A percentile compares a stretch with the other conserved stretches of the same genome.
These are phyloP conservation scores for Phaeoacremonium minimum DNA, from an alignment of 2,329 filamentous ascomycete genomes.

Conservation along the genomic window DNA sequence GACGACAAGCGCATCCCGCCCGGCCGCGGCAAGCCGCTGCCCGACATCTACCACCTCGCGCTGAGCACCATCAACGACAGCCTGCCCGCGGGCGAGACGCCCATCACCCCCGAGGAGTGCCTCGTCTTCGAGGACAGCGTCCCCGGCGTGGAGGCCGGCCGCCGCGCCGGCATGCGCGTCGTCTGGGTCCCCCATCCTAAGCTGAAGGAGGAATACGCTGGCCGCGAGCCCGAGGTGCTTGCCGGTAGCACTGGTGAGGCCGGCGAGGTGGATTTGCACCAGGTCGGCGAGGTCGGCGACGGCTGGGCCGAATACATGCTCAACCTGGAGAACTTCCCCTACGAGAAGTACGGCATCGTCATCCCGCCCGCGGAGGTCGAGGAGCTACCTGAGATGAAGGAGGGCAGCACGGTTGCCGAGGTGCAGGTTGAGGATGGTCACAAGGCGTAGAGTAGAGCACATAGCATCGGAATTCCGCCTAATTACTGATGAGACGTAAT, in stretches of 20 bases:
- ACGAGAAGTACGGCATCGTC: constrained; percentile 55
- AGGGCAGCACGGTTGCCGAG: constrained; percentile 16
- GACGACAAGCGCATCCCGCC: constrained; percentile 74
- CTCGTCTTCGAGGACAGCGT: constrained; percentile 96
- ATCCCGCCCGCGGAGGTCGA: constrained; percentile 39
- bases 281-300: constrained; percentile 53
- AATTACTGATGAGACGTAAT: no score
- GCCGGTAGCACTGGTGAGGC: constrained; percentile 75
- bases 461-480: no score
- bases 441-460: no score
- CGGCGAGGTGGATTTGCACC: constrained; percentile 46
- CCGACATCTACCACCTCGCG: constrained; percentile 90
- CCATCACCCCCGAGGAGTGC: constrained; percentile 79
- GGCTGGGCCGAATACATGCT: constrained; percentile 56
- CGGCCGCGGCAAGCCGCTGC: constrained; percentile 88
- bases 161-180: constrained; percentile 90
- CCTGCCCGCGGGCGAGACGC: constrained; percentile 55
- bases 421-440: constrained; percentile 10
- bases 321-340: constrained; percentile 51
- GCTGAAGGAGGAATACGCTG: constrained; percentile 70
- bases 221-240: constrained; percentile 74
- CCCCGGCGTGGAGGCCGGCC: constrained; percentile 83
- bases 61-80: constrained; percentile 78
- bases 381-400: constrained; percentile 35
- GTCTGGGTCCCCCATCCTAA: constrained; percentile 87